Base-by-base conservation (phyloP, 306 rosid genomes). In the Cajanus cajan region DNA sequence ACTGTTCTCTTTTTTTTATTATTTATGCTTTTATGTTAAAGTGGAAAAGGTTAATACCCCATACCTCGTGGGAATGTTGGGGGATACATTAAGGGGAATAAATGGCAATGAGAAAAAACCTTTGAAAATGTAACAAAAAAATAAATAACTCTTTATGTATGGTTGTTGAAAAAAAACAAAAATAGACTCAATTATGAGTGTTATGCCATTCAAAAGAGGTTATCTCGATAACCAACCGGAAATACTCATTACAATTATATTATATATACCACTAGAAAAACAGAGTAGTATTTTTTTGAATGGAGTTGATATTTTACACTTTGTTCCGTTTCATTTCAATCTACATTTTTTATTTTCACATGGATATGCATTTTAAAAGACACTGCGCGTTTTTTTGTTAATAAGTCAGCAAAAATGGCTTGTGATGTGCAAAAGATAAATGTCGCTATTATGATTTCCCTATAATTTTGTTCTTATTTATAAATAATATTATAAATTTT, bases 321-420 rank as follows among this genome's bases (percentile, higher is more conserved):
- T 16, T 4, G 64, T 36, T 71, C 2, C 37, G 64, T 36, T 71
- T 0, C 37, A 19, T 69, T 78, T 48, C 12, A 58, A 6, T 13
- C 4, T 34, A 4, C 36, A 37, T 36, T 22, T 55, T 24, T 36
- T 21, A 15, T 33, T 41, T 41, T 24, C 43, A 73, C 70, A 34
- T 51, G 7, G 39, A 19, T 14, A 64, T 73, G n/a, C 21, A 73
- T 57, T 79, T 47, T 36, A 12, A 12, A 6, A 28, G 57, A 50
- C 51, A 52, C 14, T 12, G 14, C 37, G 31, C 39, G 50, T n/a
- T 36, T 52, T 62, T 68, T 28, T 6, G 63, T 16, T 13, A 8
- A 14, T 74, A 24, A 4, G 25, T 43, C 25, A 63, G 54, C 40
- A 77, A 65, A 64, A 65, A 50, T 77, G 66, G 47, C 68, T 24